A percentile compares a stretch with the other conserved stretches of the same genome.
Conservation (phyloP, 305 asterid genomes). For the Striga hermonthica region DNA sequence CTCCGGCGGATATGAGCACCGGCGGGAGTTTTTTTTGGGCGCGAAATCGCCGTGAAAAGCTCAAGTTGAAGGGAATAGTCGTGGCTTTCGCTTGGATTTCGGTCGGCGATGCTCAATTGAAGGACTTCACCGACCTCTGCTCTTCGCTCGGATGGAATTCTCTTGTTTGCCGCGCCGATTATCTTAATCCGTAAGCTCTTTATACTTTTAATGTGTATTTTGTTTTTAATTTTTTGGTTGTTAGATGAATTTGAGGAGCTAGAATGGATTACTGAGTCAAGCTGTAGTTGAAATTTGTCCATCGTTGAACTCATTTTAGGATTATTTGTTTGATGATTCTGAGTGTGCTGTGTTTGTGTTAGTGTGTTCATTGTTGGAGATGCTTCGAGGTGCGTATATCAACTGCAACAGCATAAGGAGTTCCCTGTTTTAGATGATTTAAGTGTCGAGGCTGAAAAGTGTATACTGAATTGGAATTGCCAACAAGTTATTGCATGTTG, state of each 20-base stretch:
- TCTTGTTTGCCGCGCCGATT: conserved; percentile 75
- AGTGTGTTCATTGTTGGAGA: conserved; percentile 16
- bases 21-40: conserved; percentile 68
- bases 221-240: background rate
- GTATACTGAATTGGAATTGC: too few species aligned
- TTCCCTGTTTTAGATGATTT: background rate
- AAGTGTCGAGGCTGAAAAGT: background rate
- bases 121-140: conserved; percentile 47
- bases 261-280: conserved; percentile 4
- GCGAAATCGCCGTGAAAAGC: conserved; percentile 33
- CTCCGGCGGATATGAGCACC: conserved; percentile 39
- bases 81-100: conserved; percentile 74
- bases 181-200: conserved; percentile 52
- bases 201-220: background rate
- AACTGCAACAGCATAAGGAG: background rate
- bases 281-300: conserved; percentile 15
- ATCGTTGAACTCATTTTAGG: conserved; percentile 19
- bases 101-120: conserved; percentile 48
- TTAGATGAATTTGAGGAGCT: conserved; percentile 12
- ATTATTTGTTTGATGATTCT: background rate
- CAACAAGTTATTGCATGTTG: background rate
- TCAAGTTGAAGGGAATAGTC: conserved; percentile 56
- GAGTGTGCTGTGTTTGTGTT: conserved; percentile 10
- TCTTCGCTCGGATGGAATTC: conserved; percentile 73
- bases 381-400: background rate